Base-by-base conservation (phyloP, 768 basidiomycete genomes). In the Pulveroboletus ravenelii region DNA sequence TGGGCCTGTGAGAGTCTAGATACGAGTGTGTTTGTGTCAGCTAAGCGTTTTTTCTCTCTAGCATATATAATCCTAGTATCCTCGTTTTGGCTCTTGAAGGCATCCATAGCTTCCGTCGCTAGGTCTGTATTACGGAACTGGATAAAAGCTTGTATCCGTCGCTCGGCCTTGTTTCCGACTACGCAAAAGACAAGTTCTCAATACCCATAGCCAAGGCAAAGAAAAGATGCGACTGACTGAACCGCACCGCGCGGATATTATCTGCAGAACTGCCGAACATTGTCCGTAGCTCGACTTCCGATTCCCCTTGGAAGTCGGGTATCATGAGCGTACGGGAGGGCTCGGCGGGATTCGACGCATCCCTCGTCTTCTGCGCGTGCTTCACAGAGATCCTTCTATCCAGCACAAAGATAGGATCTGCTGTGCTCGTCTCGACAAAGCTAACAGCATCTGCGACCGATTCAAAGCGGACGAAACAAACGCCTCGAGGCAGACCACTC, bases 371-470 rank as follows among this genome's bases (percentile, higher is more conserved):
- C 12, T 54, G 50, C 6, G 77, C 73, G 50, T 70, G 79, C 54
- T 75, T 68, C 14, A 80, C 51, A 34, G 60, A 56, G 37, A 79
- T 48, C 54, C 75, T 70, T 34, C 81, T 74, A 55, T 75, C 78
- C 20, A 69, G 57, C 47, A 82, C 52, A 52, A 67, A 74, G n/a
- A 82, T 59, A 2, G 79, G 77, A 57, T 81, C 79, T 55, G 71
- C 68, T 32, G 17, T 29, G 27, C 59, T 51, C 10, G 74, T 69
- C 5, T 72, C 63, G 15, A 68, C 53, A 32, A 74, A 74, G 14
- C 57, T 59, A 7, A 67, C 47, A 1, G 78, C 75, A 3, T 74
- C 70, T 5, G 64, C 71, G 32, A 65, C 41, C 7, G 60, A 62
- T 36, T 53, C 58, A 45, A 75, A 82, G 20, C 72, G 66, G 35